Evolutionary conservation across 257 asterid species (phyloP), one percentile per base, ranked within the genome.

Genomic region (Capsicum rhomboideum): DNA sequence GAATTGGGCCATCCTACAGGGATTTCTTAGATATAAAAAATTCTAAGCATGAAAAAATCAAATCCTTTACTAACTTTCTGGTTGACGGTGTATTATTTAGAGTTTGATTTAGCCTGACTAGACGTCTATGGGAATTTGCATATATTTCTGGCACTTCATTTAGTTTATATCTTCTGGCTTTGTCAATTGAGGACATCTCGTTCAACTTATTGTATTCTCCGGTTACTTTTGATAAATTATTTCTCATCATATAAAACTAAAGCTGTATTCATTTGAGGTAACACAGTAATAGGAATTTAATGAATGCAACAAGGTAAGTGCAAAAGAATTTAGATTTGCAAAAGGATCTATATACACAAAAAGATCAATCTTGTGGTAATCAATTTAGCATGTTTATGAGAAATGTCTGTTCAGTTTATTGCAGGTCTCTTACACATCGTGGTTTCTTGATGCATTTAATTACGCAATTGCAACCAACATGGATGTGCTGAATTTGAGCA

Each of bases 371-470:
- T 26, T 26, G 21, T 17, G 59, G 21, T 54, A 18, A 52, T 54
- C 59, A 54, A 54, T 54, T 17, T 4, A 53, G 58, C 88, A 86
- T 92, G 97, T 89, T 87, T 90, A 90, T 93, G 95, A 96, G 94
- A 90, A 93, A 86, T 90, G 87, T 93, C 88, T 90, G 79, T 91
- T 94, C 98, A 96, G 98, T 94, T 94, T 86, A 87, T 88, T 96
- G 94, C 99, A 96, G 99, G 98, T 96, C 86, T 96, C 99, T 68
- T 96, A 93, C 89, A 96, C 99, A 23, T 96, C 99, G 21, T 96
- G 98, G 98, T 96, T 96, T 88, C 99, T 96, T 92, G 99, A 96
- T 86, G 99, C 99, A 80, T 96, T 96, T 90, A 96, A 96, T 84
- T 96, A 94, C 86, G 99, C 99, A 49, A 95, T 97, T 88, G 98